phyloP scores from a whole-genome alignment of 73 alveolate genomes.

The Paramecium primaurelia region DNA sequence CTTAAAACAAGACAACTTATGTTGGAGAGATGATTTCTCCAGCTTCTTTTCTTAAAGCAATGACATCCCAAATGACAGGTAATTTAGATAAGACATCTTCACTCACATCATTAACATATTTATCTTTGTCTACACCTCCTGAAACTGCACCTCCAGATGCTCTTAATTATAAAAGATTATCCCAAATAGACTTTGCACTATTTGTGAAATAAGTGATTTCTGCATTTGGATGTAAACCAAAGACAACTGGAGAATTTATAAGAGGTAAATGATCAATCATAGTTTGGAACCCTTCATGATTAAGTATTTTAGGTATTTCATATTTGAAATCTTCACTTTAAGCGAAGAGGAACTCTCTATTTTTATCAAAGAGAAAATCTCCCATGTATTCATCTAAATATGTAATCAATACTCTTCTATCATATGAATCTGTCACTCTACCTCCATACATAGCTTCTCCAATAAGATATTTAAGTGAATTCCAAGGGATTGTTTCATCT shows the following conservation, averaged over 20 bases:
- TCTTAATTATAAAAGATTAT: constrained; percentile 86
- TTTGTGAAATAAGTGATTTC: constrained; percentile 91
- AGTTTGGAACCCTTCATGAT: constrained; percentile 69
- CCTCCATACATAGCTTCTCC: constrained; percentile 98
- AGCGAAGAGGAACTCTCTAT: constrained; percentile 86
- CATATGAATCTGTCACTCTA: constrained; percentile 95
- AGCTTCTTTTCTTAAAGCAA: constrained; percentile 68
- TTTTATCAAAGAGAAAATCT: constrained; percentile 90
- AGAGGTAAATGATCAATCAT: constrained; percentile 83
- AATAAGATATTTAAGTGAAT: constrained; percentile 79
- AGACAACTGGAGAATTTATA: constrained; percentile 90
- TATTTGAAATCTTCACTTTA: constrained; percentile 72
- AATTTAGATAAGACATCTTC: constrained; percentile 36
- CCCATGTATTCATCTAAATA: constrained; percentile 81
- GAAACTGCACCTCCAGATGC: constrained; percentile 97
- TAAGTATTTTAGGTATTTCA: constrained; percentile 65
- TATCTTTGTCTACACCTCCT: constrained; percentile 58
- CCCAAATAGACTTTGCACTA: constrained; percentile 83
- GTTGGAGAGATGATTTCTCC: constrained; percentile 68
- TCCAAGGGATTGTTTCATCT: constrained; percentile 95
- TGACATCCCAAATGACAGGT: constrained; percentile 67
- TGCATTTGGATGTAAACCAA: constrained; percentile 98
- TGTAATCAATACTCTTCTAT: constrained; percentile 87
- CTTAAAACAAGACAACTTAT: constrained; percentile 77
- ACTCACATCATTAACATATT: constrained; percentile 1